Conservation (phyloP, 345 rosid species). For the Pseudoturritis turrita region DNA sequence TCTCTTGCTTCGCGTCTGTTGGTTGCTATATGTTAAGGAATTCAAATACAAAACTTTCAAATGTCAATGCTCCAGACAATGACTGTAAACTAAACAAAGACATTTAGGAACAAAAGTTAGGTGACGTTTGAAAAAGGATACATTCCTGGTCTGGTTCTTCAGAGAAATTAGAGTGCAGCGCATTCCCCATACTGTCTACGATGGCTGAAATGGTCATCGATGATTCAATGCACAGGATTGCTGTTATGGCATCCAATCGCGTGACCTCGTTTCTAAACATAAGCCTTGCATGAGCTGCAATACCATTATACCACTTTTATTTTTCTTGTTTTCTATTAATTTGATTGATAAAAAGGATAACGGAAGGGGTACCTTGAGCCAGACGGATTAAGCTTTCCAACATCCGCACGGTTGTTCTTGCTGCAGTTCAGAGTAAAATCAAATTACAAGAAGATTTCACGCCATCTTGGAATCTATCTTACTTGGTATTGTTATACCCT, state of each 20-base stretch:
- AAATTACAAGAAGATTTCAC: not conserved
- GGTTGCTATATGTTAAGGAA: conserved; percentile 39
- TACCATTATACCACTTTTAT: not conserved
- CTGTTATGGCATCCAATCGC: conserved; percentile 77
- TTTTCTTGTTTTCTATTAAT: not conserved
- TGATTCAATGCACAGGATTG: conserved; percentile 87
- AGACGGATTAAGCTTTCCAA: conserved; percentile 92
- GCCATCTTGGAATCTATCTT: not conserved
- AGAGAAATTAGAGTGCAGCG: conserved; percentile 84
- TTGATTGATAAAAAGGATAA: conserved; percentile 3
- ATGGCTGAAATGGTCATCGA: conserved; percentile 95
- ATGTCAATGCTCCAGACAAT: not conserved
- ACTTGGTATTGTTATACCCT: not conserved
- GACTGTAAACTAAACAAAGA: not conserved
- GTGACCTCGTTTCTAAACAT: conserved; percentile 95
- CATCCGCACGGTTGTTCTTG: conserved; percentile 96
- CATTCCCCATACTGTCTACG: conserved; percentile 80
- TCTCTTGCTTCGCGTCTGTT: conserved; percentile 74
- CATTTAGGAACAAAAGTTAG: not conserved
- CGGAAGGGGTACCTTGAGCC: conserved; percentile 64
- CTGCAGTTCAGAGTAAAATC: conserved; percentile 39
- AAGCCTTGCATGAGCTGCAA: conserved; percentile 89
- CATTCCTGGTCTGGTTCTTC: conserved; percentile 84
- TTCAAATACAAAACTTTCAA: not conserved
- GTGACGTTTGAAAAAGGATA: conserved; percentile 50